Conservation (phyloP, 1,139 yeast species). For the Hyphopichia khmerensis region DNA sequence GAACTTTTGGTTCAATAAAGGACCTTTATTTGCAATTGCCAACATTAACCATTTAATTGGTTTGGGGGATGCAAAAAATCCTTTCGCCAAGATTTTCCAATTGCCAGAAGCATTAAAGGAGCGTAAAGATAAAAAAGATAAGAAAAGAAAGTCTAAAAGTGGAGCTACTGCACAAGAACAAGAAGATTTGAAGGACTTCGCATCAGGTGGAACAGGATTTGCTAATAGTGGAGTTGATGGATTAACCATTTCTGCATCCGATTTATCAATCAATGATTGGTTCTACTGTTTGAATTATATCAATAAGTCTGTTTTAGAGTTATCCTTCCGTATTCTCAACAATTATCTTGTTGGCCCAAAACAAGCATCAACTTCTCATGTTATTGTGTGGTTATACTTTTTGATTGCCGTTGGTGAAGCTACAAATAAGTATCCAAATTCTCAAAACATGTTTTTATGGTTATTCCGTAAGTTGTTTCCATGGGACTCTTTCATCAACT, state of each 20-base stretch:
- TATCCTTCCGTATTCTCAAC: slow-evolving; percentile 62
- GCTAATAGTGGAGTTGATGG: slow-evolving; percentile 21
- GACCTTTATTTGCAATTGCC: slow-evolving; percentile 71
- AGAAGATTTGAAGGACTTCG: slow-evolving; percentile 5
- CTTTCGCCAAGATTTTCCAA: slow-evolving; percentile 70
- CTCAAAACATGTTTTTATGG: slow-evolving; percentile 52
- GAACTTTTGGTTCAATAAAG: slow-evolving; percentile 74
- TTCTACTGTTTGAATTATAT: slow-evolving; percentile 52
- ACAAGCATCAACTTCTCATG: slow-evolving; percentile 68
- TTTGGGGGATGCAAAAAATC: slow-evolving; percentile 71
- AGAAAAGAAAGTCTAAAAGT: slow-evolving; percentile 50
- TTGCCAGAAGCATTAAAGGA: slow-evolving; percentile 71
- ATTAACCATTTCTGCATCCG: slow-evolving; percentile 38
- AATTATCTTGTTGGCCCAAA: slow-evolving; percentile 70
- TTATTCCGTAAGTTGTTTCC: slow-evolving; percentile 59
- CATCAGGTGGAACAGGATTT: slow-evolving; percentile 7
- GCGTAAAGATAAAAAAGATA: slow-evolving; percentile 68
- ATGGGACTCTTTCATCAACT: slow-evolving; percentile 62
- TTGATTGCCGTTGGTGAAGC: slow-evolving; percentile 63
- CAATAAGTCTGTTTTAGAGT: slow-evolving; percentile 64
- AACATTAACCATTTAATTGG: slow-evolving; percentile 74
- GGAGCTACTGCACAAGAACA: slow-evolving; percentile 10
- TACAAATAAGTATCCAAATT: slow-evolving; percentile 43
- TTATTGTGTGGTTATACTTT: slow-evolving; percentile 70
- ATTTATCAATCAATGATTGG: slow-evolving; percentile 57